Evolutionary conservation across 192 early-diverging fungal genomes (phyloP), one percentile per base, ranked within the genome.

Genomic region (Backusella mclennaniae): DNA sequence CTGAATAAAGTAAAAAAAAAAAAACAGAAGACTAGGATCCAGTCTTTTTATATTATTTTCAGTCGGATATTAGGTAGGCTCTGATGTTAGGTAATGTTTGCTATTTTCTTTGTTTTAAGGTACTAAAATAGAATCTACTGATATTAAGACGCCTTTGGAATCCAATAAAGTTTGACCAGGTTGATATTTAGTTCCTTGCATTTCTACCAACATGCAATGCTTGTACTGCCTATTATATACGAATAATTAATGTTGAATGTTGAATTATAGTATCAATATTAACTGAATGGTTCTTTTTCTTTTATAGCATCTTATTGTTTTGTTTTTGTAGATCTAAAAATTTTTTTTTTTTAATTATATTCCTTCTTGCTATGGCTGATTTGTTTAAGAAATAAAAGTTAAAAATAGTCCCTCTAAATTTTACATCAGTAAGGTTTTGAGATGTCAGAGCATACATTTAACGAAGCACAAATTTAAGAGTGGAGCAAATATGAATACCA

Each of bases 111-210:
- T 21, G 6, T 2, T 23, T 53, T 23, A 53, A 23, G 19, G n/a
- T 56, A 56, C 53, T 56, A 56, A 56, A 56, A 56, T 56, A 56
- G 53, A 21, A 56, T 56, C 7, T n/a, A 56, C n/a, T 56, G 53
- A 21, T 56, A 21, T 56, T 56, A 56, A 9, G 53, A 21, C 19
- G 6, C 53, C 21, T 56, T 56, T 56, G 53, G 21, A 56, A 56
- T 21, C 9, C 5, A 56, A 2, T 56, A 56, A 56, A 56, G 21
- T 26, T 26, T 21, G n/a, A 56, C n/a, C 4, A 21, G 1, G 19
- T 23, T 21, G 8, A 23, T 56, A 21, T 56, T 56, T 23, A n/a
- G 1, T 53, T 21, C 1, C n/a, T 8, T 53, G 1, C 3, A 33
- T n/a, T 53, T 53, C n/a, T 14, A 12, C 41, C 1, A 14, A 15